Conservation (phyloP, 1,284 basidiomycete species). For the Naganishia albida region DNA sequence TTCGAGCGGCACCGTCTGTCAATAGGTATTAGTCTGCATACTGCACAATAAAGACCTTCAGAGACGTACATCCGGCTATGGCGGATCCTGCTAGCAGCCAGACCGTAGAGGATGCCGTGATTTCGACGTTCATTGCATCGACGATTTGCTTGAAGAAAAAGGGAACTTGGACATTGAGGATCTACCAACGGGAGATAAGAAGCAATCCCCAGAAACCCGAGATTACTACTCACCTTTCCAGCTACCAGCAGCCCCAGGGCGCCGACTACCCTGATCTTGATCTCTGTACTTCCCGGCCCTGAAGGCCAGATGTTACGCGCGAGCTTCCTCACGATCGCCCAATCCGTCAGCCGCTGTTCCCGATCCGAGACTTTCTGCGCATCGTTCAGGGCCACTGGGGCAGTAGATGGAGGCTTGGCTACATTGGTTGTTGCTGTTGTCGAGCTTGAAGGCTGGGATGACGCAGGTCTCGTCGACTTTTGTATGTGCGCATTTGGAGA, state of each 20-base stretch:
- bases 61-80: constrained; percentile 80
- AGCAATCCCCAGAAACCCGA: neutral
- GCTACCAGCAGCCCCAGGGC: constrained; percentile 79
- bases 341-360: constrained; percentile 50
- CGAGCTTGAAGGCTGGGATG: neutral
- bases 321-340: constrained; percentile 60
- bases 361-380: constrained; percentile 31
- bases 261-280: constrained; percentile 72
- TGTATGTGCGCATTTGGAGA: neutral
- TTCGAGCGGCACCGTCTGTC: constrained; percentile 83
- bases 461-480: constrained; percentile 5
- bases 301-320: constrained; percentile 62
- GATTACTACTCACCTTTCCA: constrained; percentile 70
- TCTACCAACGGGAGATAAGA: constrained; percentile 51
- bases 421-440: neutral
- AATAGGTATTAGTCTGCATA: neutral
- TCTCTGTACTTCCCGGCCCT: constrained; percentile 54
- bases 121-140: constrained; percentile 81
- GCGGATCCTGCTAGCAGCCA: constrained; percentile 89
- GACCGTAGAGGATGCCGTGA: constrained; percentile 74
- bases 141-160: constrained; percentile 91
- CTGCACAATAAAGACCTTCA: neutral
- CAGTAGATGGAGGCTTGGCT: neutral
- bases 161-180: constrained; percentile 96
- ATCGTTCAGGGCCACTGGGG: constrained; percentile 22